phyloP scores from a whole-genome alignment of 2,329 filamentous ascomycete genomes.

The Myriosclerotinia curreyana region DNA sequence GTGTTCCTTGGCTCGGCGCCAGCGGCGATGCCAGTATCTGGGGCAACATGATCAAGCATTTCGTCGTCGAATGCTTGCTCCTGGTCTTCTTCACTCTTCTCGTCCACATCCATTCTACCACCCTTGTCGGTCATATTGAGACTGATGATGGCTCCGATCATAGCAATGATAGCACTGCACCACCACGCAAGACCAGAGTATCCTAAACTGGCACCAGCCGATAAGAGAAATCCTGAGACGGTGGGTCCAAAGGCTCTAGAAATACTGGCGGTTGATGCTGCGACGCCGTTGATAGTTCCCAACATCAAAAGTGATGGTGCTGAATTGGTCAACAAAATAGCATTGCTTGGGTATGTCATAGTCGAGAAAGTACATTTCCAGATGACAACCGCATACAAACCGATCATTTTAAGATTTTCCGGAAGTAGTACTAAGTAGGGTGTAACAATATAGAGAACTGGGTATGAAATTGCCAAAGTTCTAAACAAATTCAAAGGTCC shows the following conservation, averaged over 20 bases:
- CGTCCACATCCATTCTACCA: slow-evolving; percentile 36
- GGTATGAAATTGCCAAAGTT: slow-evolving; percentile 77
- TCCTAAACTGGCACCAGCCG: slow-evolving; percentile 72
- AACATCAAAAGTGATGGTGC: slow-evolving; percentile 80
- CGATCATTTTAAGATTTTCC: slow-evolving; percentile 63
- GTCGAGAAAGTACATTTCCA: slow-evolving; percentile 94
- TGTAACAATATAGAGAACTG: slow-evolving; percentile 79
- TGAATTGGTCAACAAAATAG: slow-evolving; percentile 84
- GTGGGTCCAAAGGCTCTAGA: slow-evolving; percentile 87
- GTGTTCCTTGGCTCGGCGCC: slow-evolving; percentile 19
- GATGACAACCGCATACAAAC: slow-evolving; percentile 73
- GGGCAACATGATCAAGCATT: slow-evolving; percentile 31
- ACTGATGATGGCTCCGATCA: slow-evolving; percentile 71
- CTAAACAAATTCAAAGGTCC: slow-evolving; percentile 81
- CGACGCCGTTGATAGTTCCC: slow-evolving; percentile 88
- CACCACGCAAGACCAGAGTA: slow-evolving; percentile 93
- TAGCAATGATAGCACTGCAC: slow-evolving; percentile 74
- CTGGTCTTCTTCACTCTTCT: slow-evolving; percentile 35
- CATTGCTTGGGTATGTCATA: slow-evolving; percentile 85
- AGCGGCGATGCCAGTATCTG: slow-evolving; percentile 30
- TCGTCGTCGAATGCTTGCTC: slow-evolving; percentile 34
- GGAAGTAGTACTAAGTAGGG: slow-evolving; percentile 89
- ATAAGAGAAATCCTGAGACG: slow-evolving; percentile 80
- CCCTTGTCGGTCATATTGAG: slow-evolving; percentile 66
- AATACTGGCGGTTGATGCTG: slow-evolving; percentile 85